Evolutionary conservation across 129 eudicot genomes (phyloP).

Genomic region (Smallanthus sonchifolius): DNA sequence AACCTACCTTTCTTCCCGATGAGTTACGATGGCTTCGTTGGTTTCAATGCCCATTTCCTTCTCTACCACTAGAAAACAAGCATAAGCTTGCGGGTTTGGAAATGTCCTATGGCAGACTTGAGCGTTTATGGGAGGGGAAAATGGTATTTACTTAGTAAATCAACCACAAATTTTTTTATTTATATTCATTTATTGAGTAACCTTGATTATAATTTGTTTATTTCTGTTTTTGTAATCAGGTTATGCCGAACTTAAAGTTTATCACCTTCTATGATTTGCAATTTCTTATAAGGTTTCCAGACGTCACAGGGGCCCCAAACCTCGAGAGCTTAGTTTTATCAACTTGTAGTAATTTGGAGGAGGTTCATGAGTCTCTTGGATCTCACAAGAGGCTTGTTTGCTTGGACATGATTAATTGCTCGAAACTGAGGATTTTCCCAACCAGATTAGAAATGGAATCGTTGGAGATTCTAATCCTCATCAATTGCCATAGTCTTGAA

Average conservation of each 20-base stretch:
- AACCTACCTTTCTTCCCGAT: constrained; percentile 3
- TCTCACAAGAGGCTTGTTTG: not conserved
- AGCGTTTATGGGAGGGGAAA: not conserved
- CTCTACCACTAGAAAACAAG: not conserved
- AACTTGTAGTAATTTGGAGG: not conserved
- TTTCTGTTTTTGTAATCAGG: not conserved
- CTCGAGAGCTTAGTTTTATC: constrained; percentile 1
- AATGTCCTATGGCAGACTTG: not conserved
- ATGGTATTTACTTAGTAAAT: not conserved
- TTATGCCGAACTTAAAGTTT: not conserved
- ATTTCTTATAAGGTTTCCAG: not conserved
- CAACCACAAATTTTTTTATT: too few relatives aligned
- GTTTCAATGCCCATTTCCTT: not conserved
- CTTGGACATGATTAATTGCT: constrained; percentile 10
- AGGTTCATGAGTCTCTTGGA: constrained; percentile 7
- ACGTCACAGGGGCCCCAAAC: constrained; percentile 11
- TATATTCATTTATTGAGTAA: too few relatives aligned
- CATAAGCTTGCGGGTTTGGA: constrained; percentile 16
- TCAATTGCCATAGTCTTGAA: too few relatives aligned
- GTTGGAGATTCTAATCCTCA: constrained; percentile 1
- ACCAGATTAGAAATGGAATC: not conserved
- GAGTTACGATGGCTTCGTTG: constrained; percentile 14
- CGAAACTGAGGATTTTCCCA: not conserved
- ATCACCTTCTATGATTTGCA: not conserved
- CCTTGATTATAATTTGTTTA: not conserved